Conservation (phyloP, 2,329 filamentous ascomycete genomes). For the Pseudocercospora crystallina region DNA sequence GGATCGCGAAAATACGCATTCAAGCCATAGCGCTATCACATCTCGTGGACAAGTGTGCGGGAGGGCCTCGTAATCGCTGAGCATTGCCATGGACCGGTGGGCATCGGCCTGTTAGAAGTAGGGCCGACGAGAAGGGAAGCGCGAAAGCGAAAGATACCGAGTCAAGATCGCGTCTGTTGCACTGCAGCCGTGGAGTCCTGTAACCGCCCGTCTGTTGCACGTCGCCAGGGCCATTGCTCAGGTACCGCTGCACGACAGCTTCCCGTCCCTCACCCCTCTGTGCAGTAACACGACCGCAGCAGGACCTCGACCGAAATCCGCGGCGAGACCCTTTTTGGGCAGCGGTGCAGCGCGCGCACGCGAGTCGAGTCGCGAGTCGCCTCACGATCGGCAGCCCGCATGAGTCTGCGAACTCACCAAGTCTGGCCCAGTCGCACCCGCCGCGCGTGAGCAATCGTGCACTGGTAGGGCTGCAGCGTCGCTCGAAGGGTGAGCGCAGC, state of each 20-base stretch:
- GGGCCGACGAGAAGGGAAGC: background rate
- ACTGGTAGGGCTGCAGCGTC: constrained; percentile 13
- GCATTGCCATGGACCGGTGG: constrained; percentile 4
- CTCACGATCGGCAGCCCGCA: background rate
- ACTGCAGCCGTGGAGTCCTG: constrained; percentile 2
- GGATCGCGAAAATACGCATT: background rate
- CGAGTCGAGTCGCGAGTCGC: constrained; percentile 4
- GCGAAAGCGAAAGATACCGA: constrained; percentile 1
- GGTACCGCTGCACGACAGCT: background rate
- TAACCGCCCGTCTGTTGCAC: constrained; percentile 11
- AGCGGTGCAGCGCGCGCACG: constrained; percentile 7
- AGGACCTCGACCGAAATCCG: background rate
- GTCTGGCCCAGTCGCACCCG: no score
- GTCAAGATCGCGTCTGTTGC: background rate
- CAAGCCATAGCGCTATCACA: background rate
- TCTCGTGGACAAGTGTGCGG: background rate
- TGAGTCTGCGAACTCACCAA: constrained; percentile 8
- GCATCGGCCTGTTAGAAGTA: constrained; percentile 1
- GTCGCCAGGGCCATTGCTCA: background rate
- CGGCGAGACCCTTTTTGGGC: constrained; percentile 6
- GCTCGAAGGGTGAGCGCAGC: background rate
- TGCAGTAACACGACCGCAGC: background rate
- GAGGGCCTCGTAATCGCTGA: background rate
- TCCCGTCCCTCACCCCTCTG: background rate
- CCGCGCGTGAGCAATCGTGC: background rate